A percentile compares a stretch with the other conserved stretches of the same genome.
phyloP scores from a whole-genome alignment of 1,284 basidiomycete species.

The Bjerkandera adusta region DNA sequence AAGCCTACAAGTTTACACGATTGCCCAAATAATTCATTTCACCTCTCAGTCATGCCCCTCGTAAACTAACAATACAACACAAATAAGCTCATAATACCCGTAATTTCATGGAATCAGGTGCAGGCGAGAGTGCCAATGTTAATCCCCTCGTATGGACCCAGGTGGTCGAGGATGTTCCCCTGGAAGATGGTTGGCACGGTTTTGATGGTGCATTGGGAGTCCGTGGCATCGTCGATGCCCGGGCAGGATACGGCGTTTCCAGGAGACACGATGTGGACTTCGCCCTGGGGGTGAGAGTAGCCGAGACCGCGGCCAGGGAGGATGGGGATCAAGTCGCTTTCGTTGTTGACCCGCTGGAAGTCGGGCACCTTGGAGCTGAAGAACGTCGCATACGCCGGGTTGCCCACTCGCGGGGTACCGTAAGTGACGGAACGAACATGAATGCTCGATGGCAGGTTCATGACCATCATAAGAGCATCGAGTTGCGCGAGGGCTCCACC shows the following conservation, averaged over 20 bases:
- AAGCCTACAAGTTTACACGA: too few relatives aligned
- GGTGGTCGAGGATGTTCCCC: slow-evolving; percentile 45
- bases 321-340: slow-evolving; percentile 37
- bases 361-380: slow-evolving; percentile 32
- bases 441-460: slow-evolving; percentile 34
- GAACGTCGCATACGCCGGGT: slow-evolving; percentile 30
- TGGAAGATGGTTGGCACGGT: slow-evolving; percentile 43
- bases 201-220: slow-evolving; percentile 41
- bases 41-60: too few relatives aligned
- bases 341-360: slow-evolving; percentile 38
- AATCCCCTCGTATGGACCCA: slow-evolving; percentile 55
- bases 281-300: slow-evolving; percentile 35
- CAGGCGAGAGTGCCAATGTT: slow-evolving; percentile 49
- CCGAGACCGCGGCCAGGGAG: slow-evolving; percentile 39
- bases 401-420: slow-evolving; percentile 39
- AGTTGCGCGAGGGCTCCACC: slow-evolving; percentile 40
- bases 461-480: slow-evolving; percentile 35
- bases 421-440: slow-evolving; percentile 36
- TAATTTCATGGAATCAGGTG: too few relatives aligned
- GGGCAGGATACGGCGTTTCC: slow-evolving; percentile 32
- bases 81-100: too few relatives aligned
- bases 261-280: slow-evolving; percentile 34
- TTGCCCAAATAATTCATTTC: too few relatives aligned
- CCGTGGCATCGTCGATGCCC: slow-evolving; percentile 45
- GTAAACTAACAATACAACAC: too few relatives aligned